Evolutionary conservation across 2,329 filamentous ascomycete genomes (phyloP), one percentile per base, ranked within the genome.

Genomic region (Pyrenochaeta sp.): DNA sequence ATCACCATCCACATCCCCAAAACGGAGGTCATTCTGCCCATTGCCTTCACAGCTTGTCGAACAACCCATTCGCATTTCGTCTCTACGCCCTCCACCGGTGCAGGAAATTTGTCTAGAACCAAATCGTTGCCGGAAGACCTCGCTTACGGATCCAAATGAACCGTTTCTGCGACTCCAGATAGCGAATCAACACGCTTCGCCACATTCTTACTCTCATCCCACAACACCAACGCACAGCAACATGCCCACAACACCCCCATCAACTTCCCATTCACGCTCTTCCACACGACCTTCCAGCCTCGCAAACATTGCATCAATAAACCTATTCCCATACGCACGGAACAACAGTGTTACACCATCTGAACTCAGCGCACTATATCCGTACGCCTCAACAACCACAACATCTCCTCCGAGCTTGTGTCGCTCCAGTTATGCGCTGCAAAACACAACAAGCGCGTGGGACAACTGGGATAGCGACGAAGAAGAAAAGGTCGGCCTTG

Each of bases 381-480:
- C 68, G 2, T 67, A 64, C 47, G 39, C 62, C 4, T 56, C 65
- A 1, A 48, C 58, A 7, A 42, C 55, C 0, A 53, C 62, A 2
- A 63, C 58, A 10, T 41, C 56, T 7, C 60, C 63, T 11, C 60
- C 61, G 0, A 64, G 63, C 17, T 49, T 65, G 1, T 60, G 52
- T 20, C 60, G 64, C 2, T 57, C 64, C 29, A 70, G 65, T 45
- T 64, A 64, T n/a, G 49, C 45, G 7, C 49, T 69, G 17, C 71
- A 73, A 17, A 69, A 71, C 43, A 65, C 66, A 4, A 68, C 55
- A 3, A 71, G 67, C n/a, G 73, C 69, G 32, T 75, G 73, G 73
- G 72, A 75, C 23, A 70, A 73, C 41, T 74, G 68, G 63, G 71
- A 74, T 43, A 71, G 65, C n/a, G 71, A 73, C 1, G 68, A 69